Evolutionary conservation across 2,329 filamentous ascomycete species (phyloP), one percentile per base, ranked within the genome.

Genomic region (Fusarium sublunatum): DNA sequence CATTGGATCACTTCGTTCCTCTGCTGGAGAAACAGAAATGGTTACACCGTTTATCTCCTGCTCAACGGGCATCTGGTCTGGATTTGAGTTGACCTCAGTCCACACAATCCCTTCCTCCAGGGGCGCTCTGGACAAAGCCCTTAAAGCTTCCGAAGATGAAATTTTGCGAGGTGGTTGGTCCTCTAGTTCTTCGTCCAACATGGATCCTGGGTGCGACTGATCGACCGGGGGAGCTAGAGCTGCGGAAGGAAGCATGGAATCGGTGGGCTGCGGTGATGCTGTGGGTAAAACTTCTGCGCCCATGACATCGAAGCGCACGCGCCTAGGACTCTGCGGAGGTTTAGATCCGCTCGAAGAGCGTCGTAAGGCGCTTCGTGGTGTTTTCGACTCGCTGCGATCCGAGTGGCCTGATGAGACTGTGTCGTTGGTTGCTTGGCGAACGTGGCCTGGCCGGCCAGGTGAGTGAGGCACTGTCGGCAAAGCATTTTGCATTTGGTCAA

Each of bases 221-320:
- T 76, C 70, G 50, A 70, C 58, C 11, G 64, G 59, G 22, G 46
- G 50, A 8, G 68, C 68, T 34, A 70, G 73, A 22, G 67, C 46
- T 47, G 72, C 59, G 53, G 69, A 67, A 7, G 69, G 70, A 36
- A 67, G 59, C 48, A 74, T 66, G 69, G 74, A 65, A 58, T 76
- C 72, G 52, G 75, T 65, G 52, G 72, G 61, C 59, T 80, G 78
- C 42, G 86, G 86, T 22, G 85, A 87, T 25, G 81, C 77, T 41
- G 86, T 87, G 19, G 86, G 85, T 54, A 87, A 75, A 32, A 89
- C 84, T 68, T 88, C 85, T 62, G 81, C 77, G 49, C 86, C 86
- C 70, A 82, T 81, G 41, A 88, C 82, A 34, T 87, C 82, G 62
- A 89, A 89, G 43, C 87, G 85, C 53, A 89, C 87, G 57, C 85